phyloP scores from a whole-genome alignment of 2,329 filamentous ascomycete genomes.

The Ophioceras dolichostomum region DNA sequence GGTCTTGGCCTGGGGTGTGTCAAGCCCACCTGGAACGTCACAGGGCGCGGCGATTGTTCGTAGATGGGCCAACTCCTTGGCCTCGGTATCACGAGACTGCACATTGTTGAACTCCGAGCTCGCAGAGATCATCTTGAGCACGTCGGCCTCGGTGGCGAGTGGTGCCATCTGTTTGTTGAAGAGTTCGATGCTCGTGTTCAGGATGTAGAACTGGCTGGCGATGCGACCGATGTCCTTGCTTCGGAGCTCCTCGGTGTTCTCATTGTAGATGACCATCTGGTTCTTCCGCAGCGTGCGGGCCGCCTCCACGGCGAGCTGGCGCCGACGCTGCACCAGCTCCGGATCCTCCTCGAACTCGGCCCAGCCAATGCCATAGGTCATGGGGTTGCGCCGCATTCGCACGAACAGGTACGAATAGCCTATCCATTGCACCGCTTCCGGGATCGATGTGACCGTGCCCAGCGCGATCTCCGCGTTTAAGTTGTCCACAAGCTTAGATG shows the following conservation, averaged over 20 bases:
- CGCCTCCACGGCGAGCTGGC: slow-evolving; percentile 78
- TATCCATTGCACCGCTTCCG: slow-evolving; percentile 92
- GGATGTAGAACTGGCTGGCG: slow-evolving; percentile 92
- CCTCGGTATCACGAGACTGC: slow-evolving; percentile 80
- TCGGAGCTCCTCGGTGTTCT: slow-evolving; percentile 80
- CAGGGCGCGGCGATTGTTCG: slow-evolving; percentile 62
- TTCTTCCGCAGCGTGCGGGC: slow-evolving; percentile 78
- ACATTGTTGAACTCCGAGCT: slow-evolving; percentile 98
- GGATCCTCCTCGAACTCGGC: slow-evolving; percentile 81
- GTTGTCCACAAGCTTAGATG: slow-evolving; percentile 87
- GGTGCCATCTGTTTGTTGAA: slow-evolving; percentile 94
- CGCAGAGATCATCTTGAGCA: slow-evolving; percentile 93
- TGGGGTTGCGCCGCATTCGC: slow-evolving; percentile 84
- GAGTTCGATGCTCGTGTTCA: slow-evolving; percentile 86
- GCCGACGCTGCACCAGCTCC: slow-evolving; percentile 70
- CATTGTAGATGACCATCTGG: slow-evolving; percentile 99
- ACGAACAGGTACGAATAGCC: slow-evolving; percentile 97
- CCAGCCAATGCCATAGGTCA: slow-evolving; percentile 93
- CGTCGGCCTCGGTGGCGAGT: slow-evolving; percentile 76
- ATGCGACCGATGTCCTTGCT: slow-evolving; percentile 95
- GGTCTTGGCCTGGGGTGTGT: slow-evolving; percentile 75
- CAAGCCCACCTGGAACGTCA: slow-evolving; percentile 60
- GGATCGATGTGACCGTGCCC: slow-evolving; percentile 87
- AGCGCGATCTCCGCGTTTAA: slow-evolving; percentile 89
- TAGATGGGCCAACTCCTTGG: slow-evolving; percentile 70